Base-by-base conservation (phyloP, 352 stramenopile genomes). In the Phytopythium oedochilum region DNA sequence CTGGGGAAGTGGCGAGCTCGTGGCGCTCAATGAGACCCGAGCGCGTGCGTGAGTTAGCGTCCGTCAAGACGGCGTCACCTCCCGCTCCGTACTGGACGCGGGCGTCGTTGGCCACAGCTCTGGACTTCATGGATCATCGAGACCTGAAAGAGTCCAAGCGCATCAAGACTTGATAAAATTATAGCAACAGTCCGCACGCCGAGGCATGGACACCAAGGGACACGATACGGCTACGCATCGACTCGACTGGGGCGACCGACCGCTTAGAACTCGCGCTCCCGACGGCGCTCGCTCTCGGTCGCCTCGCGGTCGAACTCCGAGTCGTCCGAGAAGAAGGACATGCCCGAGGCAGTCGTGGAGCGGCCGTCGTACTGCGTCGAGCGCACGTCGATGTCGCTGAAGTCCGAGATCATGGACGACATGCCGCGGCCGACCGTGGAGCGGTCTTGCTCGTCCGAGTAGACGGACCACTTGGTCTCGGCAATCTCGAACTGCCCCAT, bases 291-390 rank as follows among this genome's bases (percentile, higher is more conserved):
- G 46, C 31, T 23, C 32, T 17, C 20, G 14, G 31, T 43, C n/a
- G 40, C 66, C 44, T 51, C 52, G 8, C 57, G 57, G 48, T 53
- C 48, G n/a, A 66, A 73, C 45, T 76, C 61, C 23, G 68, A 76
- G 45, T 64, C 71, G 38, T 66, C 61, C 15, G 68, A 76, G 49
- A 73, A 71, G 50, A 73, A 68, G 35, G 68, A 76, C 36, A 57
- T 44, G 40, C 62, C 59, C 17, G 68, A 76, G 36, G 55, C 64
- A 28, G 44, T 53, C 32, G 68, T 76, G 48, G 57, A 64, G 20
- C 68, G 54, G 20, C 31, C 31, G 22, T 44, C 31, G 32, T 34
- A 45, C 18, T 20, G 48, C 31, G 34, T 55, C 20, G 48, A 55
- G 31, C 48, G 29, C 18, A 20, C 32, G 48, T 55, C 48, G 11